phyloP scores from a whole-genome alignment of 225 moss, liverwort and hornwort genomes.

The Physcomitrium patens region DNA sequence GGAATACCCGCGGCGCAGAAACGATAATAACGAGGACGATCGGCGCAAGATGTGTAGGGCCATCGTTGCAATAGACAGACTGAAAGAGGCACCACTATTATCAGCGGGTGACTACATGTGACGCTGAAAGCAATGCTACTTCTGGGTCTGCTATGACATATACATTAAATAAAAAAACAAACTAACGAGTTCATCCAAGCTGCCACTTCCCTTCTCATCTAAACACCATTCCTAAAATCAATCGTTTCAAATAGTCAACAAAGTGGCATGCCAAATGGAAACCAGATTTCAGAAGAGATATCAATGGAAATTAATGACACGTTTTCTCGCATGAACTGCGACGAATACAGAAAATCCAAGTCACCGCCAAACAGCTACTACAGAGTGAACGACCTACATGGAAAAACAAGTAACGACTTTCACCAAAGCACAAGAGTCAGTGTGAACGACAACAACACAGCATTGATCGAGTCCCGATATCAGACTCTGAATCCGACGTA shows the following conservation, averaged over 20 bases:
- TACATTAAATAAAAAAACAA: not conserved
- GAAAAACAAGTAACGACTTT: not conserved
- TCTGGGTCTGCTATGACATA: constrained; percentile 4
- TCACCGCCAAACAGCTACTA: constrained; percentile 4
- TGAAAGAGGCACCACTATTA: not conserved
- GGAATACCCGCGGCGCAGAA: constrained; percentile 48
- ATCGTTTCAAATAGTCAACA: not conserved
- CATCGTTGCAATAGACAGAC: constrained; percentile 28
- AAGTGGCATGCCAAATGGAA: constrained; percentile 17
- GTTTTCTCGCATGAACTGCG: not conserved
- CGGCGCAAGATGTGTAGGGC: constrained; percentile 45
- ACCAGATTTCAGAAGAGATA: not conserved
- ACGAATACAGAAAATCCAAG: not conserved
- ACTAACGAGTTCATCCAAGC: not conserved
- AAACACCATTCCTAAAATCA: constrained; percentile 16
- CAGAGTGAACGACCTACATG: constrained; percentile 1
- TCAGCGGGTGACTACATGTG: not conserved
- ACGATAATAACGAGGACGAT: constrained; percentile 37
- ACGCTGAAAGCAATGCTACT: not conserved
- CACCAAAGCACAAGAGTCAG: not conserved
- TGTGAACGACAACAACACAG: not conserved
- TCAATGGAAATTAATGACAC: no score
- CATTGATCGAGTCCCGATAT: not conserved
- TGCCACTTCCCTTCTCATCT: constrained; percentile 9
- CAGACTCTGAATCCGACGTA: no score